Conservation (phyloP, 371 early-diverging fungal species). For the Mucor saturninus region DNA sequence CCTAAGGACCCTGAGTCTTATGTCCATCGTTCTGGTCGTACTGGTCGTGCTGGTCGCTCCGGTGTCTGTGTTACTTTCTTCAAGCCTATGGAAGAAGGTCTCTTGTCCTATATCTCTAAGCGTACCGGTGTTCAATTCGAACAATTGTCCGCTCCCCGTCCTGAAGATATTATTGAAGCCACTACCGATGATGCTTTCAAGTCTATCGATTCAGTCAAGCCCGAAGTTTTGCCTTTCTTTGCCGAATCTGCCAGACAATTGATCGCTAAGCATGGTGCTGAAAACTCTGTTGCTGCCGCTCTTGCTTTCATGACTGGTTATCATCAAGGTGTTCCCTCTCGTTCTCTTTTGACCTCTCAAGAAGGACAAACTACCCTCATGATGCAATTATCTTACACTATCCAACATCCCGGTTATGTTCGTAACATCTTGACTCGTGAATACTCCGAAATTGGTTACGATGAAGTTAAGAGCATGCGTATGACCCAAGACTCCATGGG, state of each 20-base stretch:
- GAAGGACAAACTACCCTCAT: conserved; percentile 81
- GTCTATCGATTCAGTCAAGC: conserved; percentile 70
- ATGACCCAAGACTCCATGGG: conserved; percentile 82
- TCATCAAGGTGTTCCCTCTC: conserved; percentile 76
- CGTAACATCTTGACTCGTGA: conserved; percentile 74
- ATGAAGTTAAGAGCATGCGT: conserved; percentile 75
- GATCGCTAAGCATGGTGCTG: conserved; percentile 66
- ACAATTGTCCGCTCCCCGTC: conserved; percentile 84
- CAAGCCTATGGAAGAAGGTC: conserved; percentile 82
- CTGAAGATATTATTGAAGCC: conserved; percentile 83
- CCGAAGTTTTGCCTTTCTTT: conserved; percentile 79
- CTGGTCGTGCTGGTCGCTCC: conserved; percentile 93
- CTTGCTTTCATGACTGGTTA: conserved; percentile 88
- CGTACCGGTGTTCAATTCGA: conserved; percentile 83
- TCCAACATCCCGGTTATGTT: conserved; percentile 82
- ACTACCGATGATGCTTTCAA: conserved; percentile 77
- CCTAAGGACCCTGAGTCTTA: conserved; percentile 94
- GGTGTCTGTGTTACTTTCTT: conserved; percentile 94
- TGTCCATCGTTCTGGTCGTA: conserved; percentile 98
- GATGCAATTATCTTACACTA: conserved; percentile 63
- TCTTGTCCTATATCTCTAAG: conserved; percentile 74
- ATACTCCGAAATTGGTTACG: conserved; percentile 71
- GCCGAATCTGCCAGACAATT: conserved; percentile 71
- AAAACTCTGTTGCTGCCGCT: conserved; percentile 80
- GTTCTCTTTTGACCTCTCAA: conserved; percentile 82